Evolutionary conservation across 2,329 filamentous ascomycete species (phyloP), one percentile per base, ranked within the genome.

Genomic region (Fusarium falciforme): DNA sequence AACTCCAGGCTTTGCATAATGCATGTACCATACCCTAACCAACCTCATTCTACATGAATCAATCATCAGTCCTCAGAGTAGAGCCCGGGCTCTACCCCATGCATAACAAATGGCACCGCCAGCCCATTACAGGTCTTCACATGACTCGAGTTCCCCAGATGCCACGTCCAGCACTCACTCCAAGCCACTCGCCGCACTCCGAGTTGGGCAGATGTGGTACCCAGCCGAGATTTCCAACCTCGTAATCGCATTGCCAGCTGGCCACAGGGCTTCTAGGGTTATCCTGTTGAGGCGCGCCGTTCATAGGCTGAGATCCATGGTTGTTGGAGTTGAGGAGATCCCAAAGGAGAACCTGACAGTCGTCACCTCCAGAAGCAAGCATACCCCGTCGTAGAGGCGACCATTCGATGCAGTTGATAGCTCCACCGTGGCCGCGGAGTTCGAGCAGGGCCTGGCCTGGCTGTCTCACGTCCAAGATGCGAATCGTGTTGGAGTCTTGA

Each of bases 371-470:
- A 1, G 94, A 97, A 17, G 96, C 96, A 20, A 99, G 89, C 74
- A 95, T 93, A 27, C 96, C 96, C 77, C 96, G 89, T 68, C 95
- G 90, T 64, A 91, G 90, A 0, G 95, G 96, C 10, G 94, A 97
- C 96, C 96, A 99, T 84, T 99, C 96, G 68, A 98, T 93, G 79
- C 93, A 96, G 84, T 97, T 98, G 66, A 99, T 89, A 9, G 94
- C 84, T 6, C 94, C 93, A 25, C 91, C 90, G 80, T 99, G 96
- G 25, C 96, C 96, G 57, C 94, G 94, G 40, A 99, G 91, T 82
- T 99, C 96, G 29, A 99, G 90, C 6, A 99, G 89, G 3, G 96
- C 96, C 83, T 98, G 96, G 7, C 96, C 96, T 0, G 96, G 96
- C 83, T 99, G 96, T 58, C 96, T 93, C 4, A 98, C 96, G 79